Conservation (phyloP, 106 monocot species). For the Vanilla planifolia region DNA sequence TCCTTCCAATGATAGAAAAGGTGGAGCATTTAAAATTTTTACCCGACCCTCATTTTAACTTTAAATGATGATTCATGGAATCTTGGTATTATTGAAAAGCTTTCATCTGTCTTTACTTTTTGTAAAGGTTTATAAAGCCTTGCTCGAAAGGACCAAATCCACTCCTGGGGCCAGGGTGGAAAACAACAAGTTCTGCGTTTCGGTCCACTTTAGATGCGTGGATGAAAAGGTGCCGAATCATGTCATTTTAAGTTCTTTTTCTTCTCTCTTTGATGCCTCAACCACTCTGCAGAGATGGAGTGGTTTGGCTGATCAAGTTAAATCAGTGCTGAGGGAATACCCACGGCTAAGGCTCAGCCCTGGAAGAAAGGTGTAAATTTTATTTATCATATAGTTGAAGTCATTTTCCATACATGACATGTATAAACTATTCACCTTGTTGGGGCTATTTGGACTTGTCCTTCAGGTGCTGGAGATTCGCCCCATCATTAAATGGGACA, state of each 20-base stretch:
- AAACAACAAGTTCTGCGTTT: constrained; percentile 45
- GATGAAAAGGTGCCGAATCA: constrained; percentile 23
- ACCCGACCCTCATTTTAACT: not conserved
- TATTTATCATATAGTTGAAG: too few species aligned
- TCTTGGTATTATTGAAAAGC: not conserved
- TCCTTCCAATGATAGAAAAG: constrained; percentile 6
- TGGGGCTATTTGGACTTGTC: too few species aligned
- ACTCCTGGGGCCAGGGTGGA: constrained; percentile 33
- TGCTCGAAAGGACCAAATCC: constrained; percentile 22
- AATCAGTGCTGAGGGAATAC: constrained; percentile 25
- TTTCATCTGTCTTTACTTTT: not conserved
- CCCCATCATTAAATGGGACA: constrained; percentile 84
- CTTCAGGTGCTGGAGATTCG: constrained; percentile 79
- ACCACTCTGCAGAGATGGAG: constrained; percentile 26
- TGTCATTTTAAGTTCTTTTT: not conserved
- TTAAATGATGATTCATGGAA: not conserved
- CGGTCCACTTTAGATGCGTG: constrained; percentile 41
- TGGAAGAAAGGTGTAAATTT: constrained; percentile 50
- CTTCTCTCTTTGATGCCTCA: not conserved
- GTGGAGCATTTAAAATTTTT: too few species aligned
- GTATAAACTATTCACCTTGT: too few species aligned
- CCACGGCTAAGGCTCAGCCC: constrained; percentile 26
- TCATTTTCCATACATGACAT: too few species aligned
- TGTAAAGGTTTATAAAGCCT: constrained; percentile 19
- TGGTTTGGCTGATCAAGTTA: constrained; percentile 28